Conservation (phyloP, 108 stramenopile species). For the Seminavis robusta region DNA sequence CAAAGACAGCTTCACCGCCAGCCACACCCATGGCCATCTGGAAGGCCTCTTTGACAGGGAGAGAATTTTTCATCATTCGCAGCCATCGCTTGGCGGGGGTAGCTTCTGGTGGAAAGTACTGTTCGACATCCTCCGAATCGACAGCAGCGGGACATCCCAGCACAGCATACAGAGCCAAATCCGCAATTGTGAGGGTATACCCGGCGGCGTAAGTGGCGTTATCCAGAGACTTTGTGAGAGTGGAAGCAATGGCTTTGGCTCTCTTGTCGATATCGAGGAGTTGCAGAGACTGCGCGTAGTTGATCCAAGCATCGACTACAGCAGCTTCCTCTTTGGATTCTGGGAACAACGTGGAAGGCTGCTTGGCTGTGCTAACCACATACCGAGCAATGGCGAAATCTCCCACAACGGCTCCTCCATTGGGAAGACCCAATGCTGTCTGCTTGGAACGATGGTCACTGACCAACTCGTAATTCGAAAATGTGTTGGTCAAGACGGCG, state of each 20-base stretch:
- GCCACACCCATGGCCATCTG: slow-evolving; percentile 69
- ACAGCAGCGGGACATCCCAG: slow-evolving; percentile 63
- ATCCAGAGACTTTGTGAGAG: slow-evolving; percentile 66
- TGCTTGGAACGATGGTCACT: slow-evolving; percentile 59
- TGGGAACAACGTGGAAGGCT: neutral
- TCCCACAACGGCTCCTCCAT: slow-evolving; percentile 30
- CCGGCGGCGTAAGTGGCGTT: slow-evolving; percentile 71
- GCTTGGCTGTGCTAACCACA: slow-evolving; percentile 24
- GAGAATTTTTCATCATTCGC: slow-evolving; percentile 58
- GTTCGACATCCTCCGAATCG: slow-evolving; percentile 23
- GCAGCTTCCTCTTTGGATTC: slow-evolving; percentile 19
- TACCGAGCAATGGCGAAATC: slow-evolving; percentile 80
- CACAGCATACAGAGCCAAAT: slow-evolving; percentile 78
- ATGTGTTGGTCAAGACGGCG: slow-evolving; percentile 63
- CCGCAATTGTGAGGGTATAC: slow-evolving; percentile 79
- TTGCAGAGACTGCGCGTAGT: slow-evolving; percentile 70
- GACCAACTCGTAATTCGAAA: slow-evolving; percentile 54
- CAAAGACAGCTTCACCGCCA: slow-evolving; percentile 52
- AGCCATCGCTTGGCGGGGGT: slow-evolving; percentile 66
- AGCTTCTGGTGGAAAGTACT: slow-evolving; percentile 12
- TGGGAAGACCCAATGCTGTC: slow-evolving; percentile 42
- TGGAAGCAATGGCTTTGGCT: slow-evolving; percentile 54
- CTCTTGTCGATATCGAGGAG: slow-evolving; percentile 45
- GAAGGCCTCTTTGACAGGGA: slow-evolving; percentile 69
- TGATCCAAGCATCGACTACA: slow-evolving; percentile 88